Conservation (phyloP, 768 basidiomycete species). For the Rhizopogon vinicolor region DNA sequence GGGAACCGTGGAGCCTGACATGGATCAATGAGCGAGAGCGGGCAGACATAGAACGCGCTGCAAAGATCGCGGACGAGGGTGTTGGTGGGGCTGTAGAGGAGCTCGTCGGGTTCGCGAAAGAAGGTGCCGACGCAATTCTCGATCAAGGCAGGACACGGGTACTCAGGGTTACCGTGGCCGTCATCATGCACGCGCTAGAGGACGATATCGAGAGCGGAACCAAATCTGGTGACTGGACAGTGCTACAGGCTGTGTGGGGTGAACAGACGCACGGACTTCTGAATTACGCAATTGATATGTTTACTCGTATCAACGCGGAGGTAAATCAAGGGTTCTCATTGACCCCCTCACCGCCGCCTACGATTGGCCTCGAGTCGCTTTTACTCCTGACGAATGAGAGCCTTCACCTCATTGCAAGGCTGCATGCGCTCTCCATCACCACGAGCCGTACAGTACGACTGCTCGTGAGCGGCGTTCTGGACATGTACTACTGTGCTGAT, state of each 20-base stretch:
- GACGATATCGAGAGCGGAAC: constrained; percentile 31
- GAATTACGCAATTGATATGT: constrained; percentile 50
- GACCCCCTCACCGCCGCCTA: constrained; percentile 27
- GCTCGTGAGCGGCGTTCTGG: constrained; percentile 40
- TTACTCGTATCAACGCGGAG: constrained; percentile 46
- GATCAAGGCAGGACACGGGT: constrained; percentile 51
- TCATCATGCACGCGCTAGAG: constrained; percentile 49
- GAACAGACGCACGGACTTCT: constrained; percentile 54
- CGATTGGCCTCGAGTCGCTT: constrained; percentile 45
- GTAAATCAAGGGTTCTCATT: constrained; percentile 50
- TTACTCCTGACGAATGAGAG: constrained; percentile 52
- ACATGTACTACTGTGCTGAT: constrained; percentile 54
- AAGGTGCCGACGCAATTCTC: constrained; percentile 35
- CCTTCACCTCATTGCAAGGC: constrained; percentile 43
- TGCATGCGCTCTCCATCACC: constrained; percentile 44
- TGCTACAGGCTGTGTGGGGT: constrained; percentile 57
- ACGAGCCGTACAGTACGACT: constrained; percentile 45
- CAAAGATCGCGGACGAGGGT: constrained; percentile 67
- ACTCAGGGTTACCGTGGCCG: constrained; percentile 58
- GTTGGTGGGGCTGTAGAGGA: constrained; percentile 60
- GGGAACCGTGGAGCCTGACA: constrained; percentile 57
- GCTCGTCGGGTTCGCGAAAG: constrained; percentile 27
- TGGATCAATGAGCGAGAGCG: constrained; percentile 60
- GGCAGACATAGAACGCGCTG: constrained; percentile 53
- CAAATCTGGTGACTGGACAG: constrained; percentile 42